These are phyloP conservation scores for Halophytophthora polymorphica DNA, from an alignment of 352 stramenopile species.

Conservation along the genomic window DNA sequence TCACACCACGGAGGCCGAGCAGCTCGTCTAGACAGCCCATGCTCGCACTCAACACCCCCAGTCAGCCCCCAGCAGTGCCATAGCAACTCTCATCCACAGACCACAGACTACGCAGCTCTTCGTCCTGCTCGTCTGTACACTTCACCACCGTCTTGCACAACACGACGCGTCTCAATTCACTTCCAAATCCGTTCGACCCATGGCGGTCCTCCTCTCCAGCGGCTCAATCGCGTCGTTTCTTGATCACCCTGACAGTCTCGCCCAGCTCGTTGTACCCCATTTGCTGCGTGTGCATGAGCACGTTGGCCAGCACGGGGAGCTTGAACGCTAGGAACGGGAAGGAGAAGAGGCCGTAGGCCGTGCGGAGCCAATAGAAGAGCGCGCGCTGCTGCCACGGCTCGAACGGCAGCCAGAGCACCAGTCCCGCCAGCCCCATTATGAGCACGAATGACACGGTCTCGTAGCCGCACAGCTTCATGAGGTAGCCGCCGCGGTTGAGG, in stretches of 20 bases:
- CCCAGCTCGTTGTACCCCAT: slow-evolving; percentile 86
- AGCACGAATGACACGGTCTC: slow-evolving; percentile 79
- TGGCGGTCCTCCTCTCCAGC: not conserved
- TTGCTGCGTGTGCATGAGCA: slow-evolving; percentile 77
- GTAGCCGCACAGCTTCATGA: slow-evolving; percentile 87
- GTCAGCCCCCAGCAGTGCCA: slow-evolving; percentile 13
- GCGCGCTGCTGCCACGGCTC: slow-evolving; percentile 75
- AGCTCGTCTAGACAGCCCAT: slow-evolving; percentile 48
- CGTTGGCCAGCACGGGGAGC: slow-evolving; percentile 75
- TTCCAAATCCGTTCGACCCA: slow-evolving; percentile 1
- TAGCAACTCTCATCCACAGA: slow-evolving; percentile 1
- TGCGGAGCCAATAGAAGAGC: slow-evolving; percentile 87
- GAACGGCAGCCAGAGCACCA: slow-evolving; percentile 68
- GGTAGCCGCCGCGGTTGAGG: slow-evolving; percentile 73
- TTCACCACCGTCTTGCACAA: too few species aligned
- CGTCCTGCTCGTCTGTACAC: slow-evolving; percentile 8
- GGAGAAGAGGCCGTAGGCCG: slow-evolving; percentile 79
- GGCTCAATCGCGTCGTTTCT: slow-evolving; percentile 30
- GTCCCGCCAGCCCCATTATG: slow-evolving; percentile 55
- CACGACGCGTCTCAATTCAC: slow-evolving; percentile 5
- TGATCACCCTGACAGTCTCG: slow-evolving; percentile 63
- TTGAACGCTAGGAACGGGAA: slow-evolving; percentile 89
- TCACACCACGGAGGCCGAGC: slow-evolving; percentile 23
- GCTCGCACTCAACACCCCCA: too few species aligned
- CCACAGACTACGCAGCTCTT: not conserved